phyloP scores from a whole-genome alignment of 2,329 filamentous ascomycete species.

The Gaeumannomyces tritici region DNA sequence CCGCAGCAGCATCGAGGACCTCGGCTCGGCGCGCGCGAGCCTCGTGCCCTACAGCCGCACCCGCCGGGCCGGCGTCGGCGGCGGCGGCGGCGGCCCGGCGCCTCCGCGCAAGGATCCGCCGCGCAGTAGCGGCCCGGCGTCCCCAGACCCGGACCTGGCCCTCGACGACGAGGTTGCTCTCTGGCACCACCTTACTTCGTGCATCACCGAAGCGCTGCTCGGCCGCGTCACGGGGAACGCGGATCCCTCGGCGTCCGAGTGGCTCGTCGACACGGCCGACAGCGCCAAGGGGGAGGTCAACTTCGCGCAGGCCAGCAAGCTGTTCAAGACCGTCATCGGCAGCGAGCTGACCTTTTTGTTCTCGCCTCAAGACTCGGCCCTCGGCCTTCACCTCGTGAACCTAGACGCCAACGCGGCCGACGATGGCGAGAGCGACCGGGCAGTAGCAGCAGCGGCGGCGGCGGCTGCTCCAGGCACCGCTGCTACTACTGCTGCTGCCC shows the following conservation, averaged over 20 bases:
- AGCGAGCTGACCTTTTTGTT: slow-evolving; percentile 40
- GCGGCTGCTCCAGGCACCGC: neutral
- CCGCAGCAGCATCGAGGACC: slow-evolving; percentile 30
- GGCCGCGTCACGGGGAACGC: slow-evolving; percentile 33
- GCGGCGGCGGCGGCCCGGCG: neutral
- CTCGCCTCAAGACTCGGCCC: slow-evolving; percentile 25
- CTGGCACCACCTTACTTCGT: slow-evolving; percentile 43
- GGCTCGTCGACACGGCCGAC: slow-evolving; percentile 45
- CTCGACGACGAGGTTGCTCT: slow-evolving; percentile 22
- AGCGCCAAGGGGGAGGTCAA: slow-evolving; percentile 32
- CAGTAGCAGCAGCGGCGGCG: no score
- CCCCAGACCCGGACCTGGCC: slow-evolving; percentile 14
- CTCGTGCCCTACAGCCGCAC: slow-evolving; percentile 38
- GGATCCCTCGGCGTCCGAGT: slow-evolving; percentile 21
- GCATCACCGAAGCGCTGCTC: slow-evolving; percentile 35
- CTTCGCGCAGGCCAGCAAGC: slow-evolving; percentile 24
- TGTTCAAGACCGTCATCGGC: slow-evolving; percentile 19
- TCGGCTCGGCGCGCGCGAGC: slow-evolving; percentile 26
- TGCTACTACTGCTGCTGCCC: no score
- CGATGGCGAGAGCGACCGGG: slow-evolving; percentile 2
- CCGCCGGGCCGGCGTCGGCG: slow-evolving; percentile 11
- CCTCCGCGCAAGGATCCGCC: slow-evolving; percentile 1
- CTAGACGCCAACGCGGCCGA: slow-evolving; percentile 1
- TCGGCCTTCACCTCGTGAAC: slow-evolving; percentile 26
- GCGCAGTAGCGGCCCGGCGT: slow-evolving; percentile 9